A percentile compares a stretch with the other conserved stretches of the same genome.
phyloP scores from a whole-genome alignment of 768 basidiomycete species.

The Leccinum olivaceopallidum region DNA sequence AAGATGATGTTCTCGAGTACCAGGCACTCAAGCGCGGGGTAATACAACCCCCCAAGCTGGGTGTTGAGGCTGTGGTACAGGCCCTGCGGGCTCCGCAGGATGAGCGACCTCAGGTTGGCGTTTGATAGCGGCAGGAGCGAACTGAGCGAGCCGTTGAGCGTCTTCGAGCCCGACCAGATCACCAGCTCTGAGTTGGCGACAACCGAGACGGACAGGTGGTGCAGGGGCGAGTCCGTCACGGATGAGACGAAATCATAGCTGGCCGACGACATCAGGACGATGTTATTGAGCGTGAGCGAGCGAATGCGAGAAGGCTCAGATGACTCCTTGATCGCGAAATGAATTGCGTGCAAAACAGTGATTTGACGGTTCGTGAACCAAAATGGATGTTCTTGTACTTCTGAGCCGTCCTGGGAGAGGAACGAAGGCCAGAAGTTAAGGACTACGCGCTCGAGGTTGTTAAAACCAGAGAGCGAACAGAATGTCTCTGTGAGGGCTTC shows the following conservation, averaged over 20 bases:
- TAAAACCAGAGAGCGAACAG: background rate
- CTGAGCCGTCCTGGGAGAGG: conserved; percentile 21
- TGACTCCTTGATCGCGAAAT: conserved; percentile 21
- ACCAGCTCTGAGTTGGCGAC: conserved; percentile 32
- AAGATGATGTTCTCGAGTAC: conserved; percentile 33
- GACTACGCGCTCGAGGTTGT: conserved; percentile 12
- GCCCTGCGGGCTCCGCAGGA: conserved; percentile 30
- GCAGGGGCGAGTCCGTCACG: conserved; percentile 25
- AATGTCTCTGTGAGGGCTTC: background rate
- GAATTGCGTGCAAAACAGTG: conserved; percentile 23
- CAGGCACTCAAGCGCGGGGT: conserved; percentile 28
- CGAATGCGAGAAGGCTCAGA: conserved; percentile 19
- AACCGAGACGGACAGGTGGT: conserved; percentile 33
- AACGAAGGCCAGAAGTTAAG: conserved; percentile 36
- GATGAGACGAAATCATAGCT: conserved; percentile 30
- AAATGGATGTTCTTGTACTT: conserved; percentile 29
- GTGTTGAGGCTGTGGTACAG: conserved; percentile 28
- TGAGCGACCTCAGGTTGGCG: conserved; percentile 21
- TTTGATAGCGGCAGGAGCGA: conserved; percentile 27
- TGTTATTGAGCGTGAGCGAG: conserved; percentile 29
- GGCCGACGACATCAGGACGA: conserved; percentile 26
- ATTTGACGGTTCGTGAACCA: conserved; percentile 34
- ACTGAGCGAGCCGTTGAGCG: conserved; percentile 25
- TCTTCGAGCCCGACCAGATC: conserved; percentile 30
- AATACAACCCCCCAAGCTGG: conserved; percentile 19